These are phyloP conservation scores for Penicillium ochrochloron DNA, from an alignment of 495 filamentous ascomycete species.

Conservation along the genomic window DNA sequence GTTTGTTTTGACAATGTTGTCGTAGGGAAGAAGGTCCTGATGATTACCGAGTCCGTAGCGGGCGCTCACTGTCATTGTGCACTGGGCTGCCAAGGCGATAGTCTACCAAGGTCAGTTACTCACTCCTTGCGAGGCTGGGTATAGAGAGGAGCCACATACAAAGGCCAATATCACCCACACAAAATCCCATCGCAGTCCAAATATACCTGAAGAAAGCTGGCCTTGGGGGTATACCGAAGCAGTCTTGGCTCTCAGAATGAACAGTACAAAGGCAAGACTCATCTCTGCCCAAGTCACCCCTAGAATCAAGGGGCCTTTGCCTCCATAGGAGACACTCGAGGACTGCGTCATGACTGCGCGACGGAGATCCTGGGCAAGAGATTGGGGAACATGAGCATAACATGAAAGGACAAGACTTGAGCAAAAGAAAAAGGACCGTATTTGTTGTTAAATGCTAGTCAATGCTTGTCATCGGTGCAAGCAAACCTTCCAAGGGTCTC, in stretches of 20 bases:
- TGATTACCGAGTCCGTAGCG: slow-evolving; percentile 37
- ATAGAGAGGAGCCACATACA: slow-evolving; percentile 19
- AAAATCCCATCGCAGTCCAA: slow-evolving; percentile 35
- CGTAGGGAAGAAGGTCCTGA: slow-evolving; percentile 18
- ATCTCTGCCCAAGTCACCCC: slow-evolving; percentile 36
- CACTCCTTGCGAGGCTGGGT: not conserved
- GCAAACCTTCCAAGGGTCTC: not conserved
- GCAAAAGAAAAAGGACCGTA: not conserved
- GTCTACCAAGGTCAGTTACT: slow-evolving; percentile 13
- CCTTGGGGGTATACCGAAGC: slow-evolving; percentile 24
- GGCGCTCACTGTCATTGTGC: slow-evolving; percentile 29
- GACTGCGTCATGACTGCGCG: slow-evolving; percentile 7
- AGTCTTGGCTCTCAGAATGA: slow-evolving; percentile 33
- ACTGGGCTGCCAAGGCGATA: slow-evolving; percentile 23
- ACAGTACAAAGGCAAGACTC: slow-evolving; percentile 28
- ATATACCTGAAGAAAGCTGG: slow-evolving; percentile 17
- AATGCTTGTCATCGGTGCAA: not conserved
- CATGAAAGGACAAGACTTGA: not conserved
- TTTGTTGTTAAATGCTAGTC: not conserved
- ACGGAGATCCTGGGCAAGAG: not conserved
- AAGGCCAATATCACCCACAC: slow-evolving; percentile 35
- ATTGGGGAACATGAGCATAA: not conserved
- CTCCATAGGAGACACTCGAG: slow-evolving; percentile 22
- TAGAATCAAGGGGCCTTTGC: slow-evolving; percentile 30
- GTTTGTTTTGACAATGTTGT: slow-evolving; percentile 30